Evolutionary conservation across 768 basidiomycete species (phyloP), one percentile per base, ranked within the genome.

Genomic region (Hygrocybe punicea): DNA sequence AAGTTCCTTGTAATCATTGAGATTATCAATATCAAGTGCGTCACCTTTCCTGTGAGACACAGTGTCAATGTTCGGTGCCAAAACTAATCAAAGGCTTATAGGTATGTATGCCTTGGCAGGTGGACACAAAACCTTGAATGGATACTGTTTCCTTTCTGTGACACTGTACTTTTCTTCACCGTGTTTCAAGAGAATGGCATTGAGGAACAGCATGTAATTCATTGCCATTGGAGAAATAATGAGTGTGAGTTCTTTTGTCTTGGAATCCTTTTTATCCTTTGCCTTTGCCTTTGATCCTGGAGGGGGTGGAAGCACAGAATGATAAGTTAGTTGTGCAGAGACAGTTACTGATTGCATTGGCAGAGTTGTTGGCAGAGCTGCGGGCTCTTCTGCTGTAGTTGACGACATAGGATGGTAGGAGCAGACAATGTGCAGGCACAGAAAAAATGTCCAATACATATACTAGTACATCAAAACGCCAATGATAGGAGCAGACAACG

Each of bases 31-130:
- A 40, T 65, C 59, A n/a, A 65, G 33, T 4, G 64, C 60, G 54
- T 64, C 59, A 14, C 57, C 58, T 62, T 65, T 65, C 6, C 64
- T 65, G 39, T 35, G 40, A 16, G 40, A 19, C 4, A n/a, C n/a
- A n/a, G n/a, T n/a, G 19, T 16, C 3, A 52, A 13, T 42, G 4
- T 42, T 11, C 14, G 14, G 24, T 19, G 21, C 4, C 46, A 25
- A 48, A 5, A 46, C n/a, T n/a, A n/a, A n/a, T n/a, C n/a, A n/a
- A n/a, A n/a, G n/a, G n/a, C n/a, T n/a, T n/a, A n/a, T n/a, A n/a
- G n/a, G n/a, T 47, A 55, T 29, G 17, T 21, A 55, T 42, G 45
- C 49, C 17, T 36, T 45, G 6, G n/a, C 34, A 3, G 46, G 54
- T 13, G 54, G 54, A 35, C 34, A 16, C 4, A 56, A 50, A 2